Percentiles rank a stretch among this genome's conserved stretches.
phyloP scores from a whole-genome alignment of 371 early-diverging fungal genomes.

The Mortierella sp. region DNA sequence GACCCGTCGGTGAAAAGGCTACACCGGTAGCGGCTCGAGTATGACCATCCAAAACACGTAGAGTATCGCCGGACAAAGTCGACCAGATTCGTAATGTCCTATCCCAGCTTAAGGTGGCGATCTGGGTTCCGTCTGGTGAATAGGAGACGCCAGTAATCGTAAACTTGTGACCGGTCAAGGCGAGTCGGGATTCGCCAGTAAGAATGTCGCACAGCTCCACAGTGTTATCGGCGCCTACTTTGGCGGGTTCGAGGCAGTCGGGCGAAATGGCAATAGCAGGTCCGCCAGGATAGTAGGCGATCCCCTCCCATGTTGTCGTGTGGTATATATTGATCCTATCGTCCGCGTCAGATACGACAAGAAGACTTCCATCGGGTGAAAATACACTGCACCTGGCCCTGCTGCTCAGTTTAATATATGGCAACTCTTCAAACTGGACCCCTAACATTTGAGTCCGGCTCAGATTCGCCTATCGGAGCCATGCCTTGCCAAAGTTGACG shows the following conservation, averaged over 20 bases:
- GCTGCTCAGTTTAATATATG: too few species aligned
- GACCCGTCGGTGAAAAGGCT: constrained; percentile 13
- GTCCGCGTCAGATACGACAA: too few species aligned
- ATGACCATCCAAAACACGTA: not conserved
- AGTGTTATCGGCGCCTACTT: not conserved
- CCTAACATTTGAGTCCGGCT: too few species aligned
- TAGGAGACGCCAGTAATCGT: not conserved
- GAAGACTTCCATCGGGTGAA: too few species aligned
- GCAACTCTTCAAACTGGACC: too few species aligned
- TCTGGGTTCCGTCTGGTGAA: not conserved
- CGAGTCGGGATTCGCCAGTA: not conserved
- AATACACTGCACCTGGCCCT: too few species aligned
- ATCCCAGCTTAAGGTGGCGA: not conserved
- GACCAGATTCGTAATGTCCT: not conserved
- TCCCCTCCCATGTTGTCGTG: too few species aligned
- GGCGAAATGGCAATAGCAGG: too few species aligned
- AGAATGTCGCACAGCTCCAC: not conserved
- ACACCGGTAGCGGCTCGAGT: not conserved
- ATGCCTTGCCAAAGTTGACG: too few species aligned
- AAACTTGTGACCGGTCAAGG: not conserved
- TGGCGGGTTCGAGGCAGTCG: not conserved
- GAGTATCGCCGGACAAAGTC: not conserved
- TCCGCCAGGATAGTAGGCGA: too few species aligned
- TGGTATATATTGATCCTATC: too few species aligned
- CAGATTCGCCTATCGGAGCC: too few species aligned